Evolutionary conservation across 257 asterid genomes (phyloP).

Genomic region (Nicotiana noctiflora): DNA sequence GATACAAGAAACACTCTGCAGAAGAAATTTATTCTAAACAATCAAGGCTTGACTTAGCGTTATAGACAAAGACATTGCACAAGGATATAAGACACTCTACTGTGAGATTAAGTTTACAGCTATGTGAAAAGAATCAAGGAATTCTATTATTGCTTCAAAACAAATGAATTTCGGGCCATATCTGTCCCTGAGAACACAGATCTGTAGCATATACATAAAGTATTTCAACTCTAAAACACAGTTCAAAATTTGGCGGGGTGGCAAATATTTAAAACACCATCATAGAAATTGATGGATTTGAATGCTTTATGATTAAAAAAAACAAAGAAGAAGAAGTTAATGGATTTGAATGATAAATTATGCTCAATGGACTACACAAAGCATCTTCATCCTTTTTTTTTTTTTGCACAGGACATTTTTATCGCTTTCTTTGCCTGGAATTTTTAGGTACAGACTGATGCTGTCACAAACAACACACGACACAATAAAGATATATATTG

Average conservation of each 20-base stretch:
- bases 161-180: neutral
- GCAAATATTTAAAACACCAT: neutral
- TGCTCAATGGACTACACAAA: neutral
- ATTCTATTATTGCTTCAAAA: neutral
- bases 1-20: too few relatives aligned
- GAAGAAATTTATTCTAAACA: neutral
- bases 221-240: neutral
- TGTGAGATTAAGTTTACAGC: neutral
- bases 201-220: neutral
- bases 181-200: neutral
- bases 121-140: neutral
- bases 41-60: neutral
- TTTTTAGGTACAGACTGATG: neutral
- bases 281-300: neutral
- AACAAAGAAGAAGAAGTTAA: neutral
- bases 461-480: neutral
- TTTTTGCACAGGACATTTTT: neutral
- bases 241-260: neutral
- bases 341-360: neutral
- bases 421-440: neutral
- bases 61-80: neutral
- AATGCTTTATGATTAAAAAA: too few relatives aligned
- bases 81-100: neutral
- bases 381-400: neutral
- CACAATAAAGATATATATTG: neutral